These are phyloP conservation scores for Solanum etuberosum DNA, from an alignment of 257 asterid genomes.

Conservation along the genomic window DNA sequence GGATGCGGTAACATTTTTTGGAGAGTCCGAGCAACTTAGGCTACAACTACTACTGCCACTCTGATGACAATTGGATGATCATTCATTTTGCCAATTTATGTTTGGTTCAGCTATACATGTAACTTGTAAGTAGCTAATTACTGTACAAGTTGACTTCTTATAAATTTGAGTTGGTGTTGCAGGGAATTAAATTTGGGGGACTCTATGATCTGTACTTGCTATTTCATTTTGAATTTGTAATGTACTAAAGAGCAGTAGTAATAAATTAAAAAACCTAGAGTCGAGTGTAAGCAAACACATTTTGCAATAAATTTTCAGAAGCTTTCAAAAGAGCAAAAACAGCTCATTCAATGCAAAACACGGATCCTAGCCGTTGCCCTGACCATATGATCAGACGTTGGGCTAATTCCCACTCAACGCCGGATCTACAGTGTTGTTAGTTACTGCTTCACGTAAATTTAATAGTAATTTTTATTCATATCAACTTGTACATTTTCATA, in stretches of 20 bases:
- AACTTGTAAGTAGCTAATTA: background rate
- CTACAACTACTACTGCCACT: background rate
- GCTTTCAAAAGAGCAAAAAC: background rate
- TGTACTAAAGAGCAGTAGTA: background rate
- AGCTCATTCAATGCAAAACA: background rate
- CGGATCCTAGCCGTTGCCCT: background rate
- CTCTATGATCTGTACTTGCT: background rate
- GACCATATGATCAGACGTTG: background rate
- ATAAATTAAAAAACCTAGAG: background rate
- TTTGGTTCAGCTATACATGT: background rate
- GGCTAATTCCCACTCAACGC: background rate
- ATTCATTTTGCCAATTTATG: background rate
- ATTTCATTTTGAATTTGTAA: background rate
- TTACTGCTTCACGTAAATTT: background rate
- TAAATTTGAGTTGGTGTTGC: background rate
- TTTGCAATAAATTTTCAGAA: background rate
- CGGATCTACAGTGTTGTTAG: background rate
- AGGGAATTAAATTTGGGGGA: background rate
- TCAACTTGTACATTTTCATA: no score
- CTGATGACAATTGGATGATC: background rate
- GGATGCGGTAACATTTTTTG: fast-evolving
- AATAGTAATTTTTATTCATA: background rate
- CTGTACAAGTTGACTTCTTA: background rate
- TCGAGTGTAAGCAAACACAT: background rate
- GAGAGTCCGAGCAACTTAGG: fast-evolving